phyloP scores from a whole-genome alignment of 1,139 yeast species.

The Saccharomyces hybrid region DNA sequence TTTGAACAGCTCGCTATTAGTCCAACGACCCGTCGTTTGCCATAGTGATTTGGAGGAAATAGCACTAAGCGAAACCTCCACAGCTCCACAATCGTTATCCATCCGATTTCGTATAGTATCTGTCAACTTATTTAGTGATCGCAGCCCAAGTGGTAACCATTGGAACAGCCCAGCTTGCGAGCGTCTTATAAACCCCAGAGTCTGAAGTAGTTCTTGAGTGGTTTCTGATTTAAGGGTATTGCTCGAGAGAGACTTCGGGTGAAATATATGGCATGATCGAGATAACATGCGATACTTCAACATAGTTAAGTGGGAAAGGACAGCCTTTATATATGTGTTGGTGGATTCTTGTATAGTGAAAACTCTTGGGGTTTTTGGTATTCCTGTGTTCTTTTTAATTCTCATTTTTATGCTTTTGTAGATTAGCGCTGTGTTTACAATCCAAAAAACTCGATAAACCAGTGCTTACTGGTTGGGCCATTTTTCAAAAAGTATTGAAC shows the following conservation, averaged over 20 bases:
- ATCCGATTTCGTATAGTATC: slow-evolving; percentile 50
- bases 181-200: slow-evolving; percentile 50
- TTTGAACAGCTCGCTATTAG: slow-evolving; percentile 51
- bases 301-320: not conserved
- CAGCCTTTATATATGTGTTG: not conserved
- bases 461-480: not conserved
- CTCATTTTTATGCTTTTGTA: not conserved
- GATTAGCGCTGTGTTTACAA: not conserved
- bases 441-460: not conserved
- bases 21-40: slow-evolving; percentile 72
- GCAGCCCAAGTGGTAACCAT: slow-evolving; percentile 72
- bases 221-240: slow-evolving; percentile 19
- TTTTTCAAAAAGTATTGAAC: not conserved
- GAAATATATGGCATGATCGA: slow-evolving; percentile 11
- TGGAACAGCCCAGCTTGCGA: slow-evolving; percentile 60
- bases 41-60: slow-evolving; percentile 59
- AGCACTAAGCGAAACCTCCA: slow-evolving; percentile 58
- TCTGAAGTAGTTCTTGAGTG: slow-evolving; percentile 45
- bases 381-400: not conserved
- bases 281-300: not conserved
- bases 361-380: not conserved
- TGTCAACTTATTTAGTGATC: slow-evolving; percentile 51
- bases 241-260: slow-evolving; percentile 19
- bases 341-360: not conserved
- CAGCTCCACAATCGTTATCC: slow-evolving; percentile 45